Evolutionary conservation across 352 stramenopile genomes (phyloP).

Genomic region (Phytophthora sp.): DNA sequence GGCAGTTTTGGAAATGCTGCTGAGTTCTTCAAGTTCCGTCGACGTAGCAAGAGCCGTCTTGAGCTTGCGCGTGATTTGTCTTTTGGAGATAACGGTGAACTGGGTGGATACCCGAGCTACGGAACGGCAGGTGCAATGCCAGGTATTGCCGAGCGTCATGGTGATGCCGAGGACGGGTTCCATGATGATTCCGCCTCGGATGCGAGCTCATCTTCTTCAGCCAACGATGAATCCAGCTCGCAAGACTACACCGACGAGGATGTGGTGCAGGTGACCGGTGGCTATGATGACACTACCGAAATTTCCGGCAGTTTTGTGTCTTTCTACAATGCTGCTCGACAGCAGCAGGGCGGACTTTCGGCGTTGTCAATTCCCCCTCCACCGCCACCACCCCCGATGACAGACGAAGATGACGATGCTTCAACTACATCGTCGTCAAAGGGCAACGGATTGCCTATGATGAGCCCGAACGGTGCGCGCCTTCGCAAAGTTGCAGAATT

Average conservation of each 20-base stretch:
- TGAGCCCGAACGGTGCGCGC: slow-evolving; percentile 81
- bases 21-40: slow-evolving; percentile 88
- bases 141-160: slow-evolving; percentile 71
- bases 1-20: slow-evolving; percentile 86
- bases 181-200: slow-evolving; percentile 57
- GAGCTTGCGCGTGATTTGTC: slow-evolving; percentile 77
- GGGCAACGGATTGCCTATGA: slow-evolving; percentile 68
- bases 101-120: slow-evolving; percentile 59
- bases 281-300: slow-evolving; percentile 67
- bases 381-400: slow-evolving; percentile 68
- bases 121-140: slow-evolving; percentile 62
- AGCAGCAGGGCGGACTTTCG: slow-evolving; percentile 50
- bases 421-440: slow-evolving; percentile 65
- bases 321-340: slow-evolving; percentile 69
- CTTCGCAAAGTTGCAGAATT: slow-evolving; percentile 83
- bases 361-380: slow-evolving; percentile 62
- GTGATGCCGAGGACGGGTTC: slow-evolving; percentile 50
- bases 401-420: slow-evolving; percentile 70
- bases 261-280: slow-evolving; percentile 61
- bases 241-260: slow-evolving; percentile 74
- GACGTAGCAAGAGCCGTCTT: slow-evolving; percentile 85
- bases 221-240: slow-evolving; percentile 64
- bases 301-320: slow-evolving; percentile 78
- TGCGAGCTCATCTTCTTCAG: slow-evolving; percentile 55
- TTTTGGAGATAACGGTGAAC: slow-evolving; percentile 52